Conservation (phyloP, 805 yeast species). For the Ascoidea tarda region DNA sequence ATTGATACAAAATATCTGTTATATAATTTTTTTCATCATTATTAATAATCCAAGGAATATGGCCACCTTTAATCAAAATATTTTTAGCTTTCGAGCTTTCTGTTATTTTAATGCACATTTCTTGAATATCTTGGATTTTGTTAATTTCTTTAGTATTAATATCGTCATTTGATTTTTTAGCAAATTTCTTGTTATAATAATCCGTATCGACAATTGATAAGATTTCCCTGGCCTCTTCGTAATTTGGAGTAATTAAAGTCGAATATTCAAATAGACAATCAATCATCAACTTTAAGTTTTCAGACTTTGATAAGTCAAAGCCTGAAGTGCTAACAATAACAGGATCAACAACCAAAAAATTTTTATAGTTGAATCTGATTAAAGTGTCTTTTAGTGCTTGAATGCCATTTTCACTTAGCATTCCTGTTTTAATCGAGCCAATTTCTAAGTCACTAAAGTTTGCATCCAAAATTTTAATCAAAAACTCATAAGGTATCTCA, state of each 20-base stretch:
- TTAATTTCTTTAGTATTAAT: slow-evolving; percentile 15
- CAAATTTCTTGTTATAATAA: slow-evolving; percentile 7
- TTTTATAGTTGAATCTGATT: slow-evolving; percentile 15
- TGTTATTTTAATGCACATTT: slow-evolving; percentile 25
- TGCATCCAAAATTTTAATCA: slow-evolving; percentile 35
- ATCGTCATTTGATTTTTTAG: no score
- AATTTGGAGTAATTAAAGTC: slow-evolving; percentile 61
- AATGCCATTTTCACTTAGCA: slow-evolving; percentile 47
- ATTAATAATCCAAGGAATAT: slow-evolving; percentile 18
- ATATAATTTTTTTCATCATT: slow-evolving; percentile 20
- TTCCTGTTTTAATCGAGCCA: slow-evolving; percentile 68
- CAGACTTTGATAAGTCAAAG: slow-evolving; percentile 33
- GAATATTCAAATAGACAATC: slow-evolving; percentile 34
- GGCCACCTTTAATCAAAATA: slow-evolving; percentile 74
- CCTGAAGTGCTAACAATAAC: slow-evolving; percentile 81
- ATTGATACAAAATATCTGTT: slow-evolving; percentile 39
- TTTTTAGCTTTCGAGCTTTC: slow-evolving; percentile 27
- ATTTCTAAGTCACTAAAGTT: slow-evolving; percentile 47
- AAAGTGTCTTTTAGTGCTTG: slow-evolving; percentile 26
- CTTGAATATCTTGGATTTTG: slow-evolving; percentile 21
- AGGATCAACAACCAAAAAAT: slow-evolving; percentile 58
- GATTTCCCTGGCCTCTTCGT: slow-evolving; percentile 44
- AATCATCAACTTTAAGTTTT: slow-evolving; percentile 30
- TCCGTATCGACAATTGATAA: slow-evolving; percentile 18
- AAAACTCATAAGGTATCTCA: slow-evolving; percentile 26